Conservation (phyloP, 75 land plant genomes). For the Pinus taeda region DNA sequence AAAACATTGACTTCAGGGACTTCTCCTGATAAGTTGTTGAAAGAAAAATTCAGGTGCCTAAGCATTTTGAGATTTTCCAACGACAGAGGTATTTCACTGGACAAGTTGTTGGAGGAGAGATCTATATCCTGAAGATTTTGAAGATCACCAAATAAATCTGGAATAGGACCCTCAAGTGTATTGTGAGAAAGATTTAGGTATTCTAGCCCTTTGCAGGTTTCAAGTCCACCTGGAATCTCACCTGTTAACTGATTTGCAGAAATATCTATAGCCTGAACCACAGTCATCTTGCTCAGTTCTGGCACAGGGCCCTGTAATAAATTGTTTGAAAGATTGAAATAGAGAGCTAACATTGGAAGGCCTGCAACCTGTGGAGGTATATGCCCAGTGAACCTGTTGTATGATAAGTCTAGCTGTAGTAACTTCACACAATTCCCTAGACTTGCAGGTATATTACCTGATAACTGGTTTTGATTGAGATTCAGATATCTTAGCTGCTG, state of each 20-base stretch:
- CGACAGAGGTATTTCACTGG: slow-evolving; percentile 30
- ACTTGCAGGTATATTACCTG: slow-evolving; percentile 26
- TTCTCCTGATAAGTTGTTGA: slow-evolving; percentile 19
- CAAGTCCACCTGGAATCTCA: slow-evolving; percentile 17
- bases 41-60: slow-evolving; percentile 10
- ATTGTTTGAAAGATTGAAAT: slow-evolving; percentile 24
- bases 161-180: slow-evolving; percentile 13
- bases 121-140: slow-evolving; percentile 2
- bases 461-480: slow-evolving; percentile 22
- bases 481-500: slow-evolving; percentile 13
- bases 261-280: slow-evolving; percentile 2
- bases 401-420: slow-evolving; percentile 20
- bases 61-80: slow-evolving; percentile 17
- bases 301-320: slow-evolving; percentile 31
- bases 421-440: slow-evolving; percentile 11
- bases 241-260: slow-evolving; percentile 13
- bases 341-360: slow-evolving; percentile 14
- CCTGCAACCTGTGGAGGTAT: slow-evolving; percentile 15
- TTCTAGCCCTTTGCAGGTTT: not conserved
- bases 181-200: slow-evolving; percentile 10
- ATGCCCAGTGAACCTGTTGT: slow-evolving; percentile 18
- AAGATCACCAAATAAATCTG: slow-evolving; percentile 13
- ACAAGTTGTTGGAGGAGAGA: slow-evolving; percentile 31
- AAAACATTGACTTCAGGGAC: slow-evolving; percentile 22
- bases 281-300: slow-evolving; percentile 15